These are phyloP conservation scores for Panicum miliaceum DNA, from an alignment of 176 grass and related monocot species.

Conservation along the genomic window DNA sequence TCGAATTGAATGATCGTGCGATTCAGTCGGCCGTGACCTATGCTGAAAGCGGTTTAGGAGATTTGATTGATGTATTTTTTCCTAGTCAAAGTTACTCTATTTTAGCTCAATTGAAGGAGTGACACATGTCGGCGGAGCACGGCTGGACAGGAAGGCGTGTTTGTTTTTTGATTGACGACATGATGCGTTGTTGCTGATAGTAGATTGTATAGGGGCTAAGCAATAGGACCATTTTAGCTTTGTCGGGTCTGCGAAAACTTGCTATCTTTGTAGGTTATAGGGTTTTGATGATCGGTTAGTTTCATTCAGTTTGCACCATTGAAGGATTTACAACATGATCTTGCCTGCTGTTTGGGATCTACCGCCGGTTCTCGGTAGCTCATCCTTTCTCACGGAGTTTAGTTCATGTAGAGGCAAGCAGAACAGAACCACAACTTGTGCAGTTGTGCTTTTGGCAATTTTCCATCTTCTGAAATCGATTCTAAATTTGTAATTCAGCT, in stretches of 20 bases:
- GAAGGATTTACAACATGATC: background rate
- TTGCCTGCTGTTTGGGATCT: background rate
- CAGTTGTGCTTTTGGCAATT: background rate
- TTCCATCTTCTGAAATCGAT: background rate
- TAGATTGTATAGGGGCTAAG: background rate
- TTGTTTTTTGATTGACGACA: background rate
- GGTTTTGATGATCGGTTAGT: background rate
- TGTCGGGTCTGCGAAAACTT: background rate
- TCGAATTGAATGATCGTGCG: background rate
- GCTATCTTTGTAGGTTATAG: background rate
- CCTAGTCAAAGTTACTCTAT: constrained; percentile 2
- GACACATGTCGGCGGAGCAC: background rate
- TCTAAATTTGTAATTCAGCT: background rate
- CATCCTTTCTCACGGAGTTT: background rate
- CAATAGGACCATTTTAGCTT: background rate
- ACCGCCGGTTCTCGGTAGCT: background rate
- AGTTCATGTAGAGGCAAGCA: background rate
- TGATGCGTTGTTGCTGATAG: background rate
- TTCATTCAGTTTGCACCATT: background rate
- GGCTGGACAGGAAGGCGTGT: background rate
- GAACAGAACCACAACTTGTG: background rate
- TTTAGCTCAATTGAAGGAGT: constrained; percentile 9
- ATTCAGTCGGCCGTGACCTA: background rate
- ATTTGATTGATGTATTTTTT: constrained; percentile 3
- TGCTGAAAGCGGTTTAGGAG: background rate